These are phyloP conservation scores for Amanita exitialis DNA, from an alignment of 768 basidiomycete species.

Conservation along the genomic window DNA sequence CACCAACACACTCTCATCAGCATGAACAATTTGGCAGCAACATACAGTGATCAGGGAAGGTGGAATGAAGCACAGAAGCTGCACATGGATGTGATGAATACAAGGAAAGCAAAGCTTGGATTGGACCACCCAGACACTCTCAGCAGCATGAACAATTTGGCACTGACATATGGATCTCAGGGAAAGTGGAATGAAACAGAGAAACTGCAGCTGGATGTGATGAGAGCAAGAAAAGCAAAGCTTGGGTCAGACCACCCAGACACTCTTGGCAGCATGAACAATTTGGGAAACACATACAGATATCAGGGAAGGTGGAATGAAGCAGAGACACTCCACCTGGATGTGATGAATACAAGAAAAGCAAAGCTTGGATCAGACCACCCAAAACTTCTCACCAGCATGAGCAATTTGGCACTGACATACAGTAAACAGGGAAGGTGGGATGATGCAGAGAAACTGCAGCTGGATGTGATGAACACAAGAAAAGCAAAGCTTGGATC, in stretches of 20 bases:
- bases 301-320: neutral
- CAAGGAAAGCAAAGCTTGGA: neutral
- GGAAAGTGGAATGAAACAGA: neutral
- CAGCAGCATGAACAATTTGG: neutral
- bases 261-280: neutral
- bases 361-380: constrained; percentile 7
- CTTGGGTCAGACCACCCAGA: neutral
- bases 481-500: neutral
- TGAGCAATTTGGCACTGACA: constrained; percentile 8
- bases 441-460: neutral
- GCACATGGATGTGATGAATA: neutral
- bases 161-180: neutral
- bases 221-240: neutral
- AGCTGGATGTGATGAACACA: neutral
- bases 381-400: constrained; percentile 6
- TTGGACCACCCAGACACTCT: neutral
- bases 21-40: neutral
- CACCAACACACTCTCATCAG: neutral
- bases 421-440: constrained; percentile 4
- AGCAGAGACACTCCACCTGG: too few species aligned
- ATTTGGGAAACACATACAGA: neutral
- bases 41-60: neutral
- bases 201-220: neutral
- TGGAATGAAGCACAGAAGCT: neutral
- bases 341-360: too few species aligned